Percentiles rank a stretch among this genome's conserved stretches.
Evolutionary conservation across 1,139 yeast species (phyloP).

Genomic region (Pichia inconspicua): DNA sequence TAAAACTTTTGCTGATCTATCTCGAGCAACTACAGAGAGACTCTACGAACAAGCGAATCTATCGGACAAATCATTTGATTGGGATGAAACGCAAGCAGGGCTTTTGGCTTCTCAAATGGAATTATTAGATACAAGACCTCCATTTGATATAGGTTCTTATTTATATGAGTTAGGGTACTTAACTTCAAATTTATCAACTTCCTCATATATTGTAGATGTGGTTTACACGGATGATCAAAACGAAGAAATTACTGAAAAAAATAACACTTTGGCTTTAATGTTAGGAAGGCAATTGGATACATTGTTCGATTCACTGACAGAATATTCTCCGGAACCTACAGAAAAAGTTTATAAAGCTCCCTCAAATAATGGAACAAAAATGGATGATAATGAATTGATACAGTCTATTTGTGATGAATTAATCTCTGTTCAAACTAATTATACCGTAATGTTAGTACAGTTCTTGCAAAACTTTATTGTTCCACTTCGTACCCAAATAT

Average conservation of each 20-base stretch:
- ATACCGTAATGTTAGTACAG: slow-evolving; percentile 62
- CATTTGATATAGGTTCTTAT: slow-evolving; percentile 49
- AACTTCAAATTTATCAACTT: slow-evolving; percentile 36
- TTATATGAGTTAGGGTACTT: slow-evolving; percentile 46
- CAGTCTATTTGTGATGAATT: slow-evolving; percentile 59
- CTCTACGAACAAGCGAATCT: slow-evolving; percentile 23
- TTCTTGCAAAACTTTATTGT: slow-evolving; percentile 72
- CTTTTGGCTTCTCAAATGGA: slow-evolving; percentile 54
- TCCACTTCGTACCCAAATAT: slow-evolving; percentile 65
- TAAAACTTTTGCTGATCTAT: slow-evolving; percentile 56
- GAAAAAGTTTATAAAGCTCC: slow-evolving; percentile 52
- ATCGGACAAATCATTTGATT: slow-evolving; percentile 29
- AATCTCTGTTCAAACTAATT: slow-evolving; percentile 61
- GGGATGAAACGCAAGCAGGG: slow-evolving; percentile 83
- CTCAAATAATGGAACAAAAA: slow-evolving; percentile 28
- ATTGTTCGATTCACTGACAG: slow-evolving; percentile 79
- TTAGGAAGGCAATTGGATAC: slow-evolving; percentile 84
- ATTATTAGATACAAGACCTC: slow-evolving; percentile 42
- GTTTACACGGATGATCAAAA: slow-evolving; percentile 50
- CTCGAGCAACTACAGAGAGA: slow-evolving; percentile 19
- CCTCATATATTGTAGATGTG: slow-evolving; percentile 61
- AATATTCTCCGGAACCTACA: slow-evolving; percentile 85
- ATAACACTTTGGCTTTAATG: slow-evolving; percentile 64
- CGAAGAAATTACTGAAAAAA: slow-evolving; percentile 43
- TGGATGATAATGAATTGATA: slow-evolving; percentile 28